Evolutionary conservation across 805 yeast species (phyloP).

Genomic region (Zygosaccharomyces kombuchaensis): DNA sequence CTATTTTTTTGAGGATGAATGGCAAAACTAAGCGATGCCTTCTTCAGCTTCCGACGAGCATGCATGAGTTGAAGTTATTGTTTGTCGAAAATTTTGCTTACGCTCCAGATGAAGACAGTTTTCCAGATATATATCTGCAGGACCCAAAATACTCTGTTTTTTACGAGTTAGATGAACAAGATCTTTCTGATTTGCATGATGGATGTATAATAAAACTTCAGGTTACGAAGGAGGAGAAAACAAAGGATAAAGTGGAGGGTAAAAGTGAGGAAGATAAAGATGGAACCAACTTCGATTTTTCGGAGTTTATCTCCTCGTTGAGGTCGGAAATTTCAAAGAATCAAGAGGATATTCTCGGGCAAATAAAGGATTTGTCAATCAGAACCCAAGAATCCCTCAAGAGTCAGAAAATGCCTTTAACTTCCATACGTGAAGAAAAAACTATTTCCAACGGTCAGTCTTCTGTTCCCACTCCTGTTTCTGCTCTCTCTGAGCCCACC

Average conservation of each 20-base stretch:
- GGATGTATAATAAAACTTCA: slow-evolving; percentile 47
- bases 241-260: neutral
- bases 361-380: slow-evolving; percentile 9
- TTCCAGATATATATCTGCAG: slow-evolving; percentile 74
- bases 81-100: slow-evolving; percentile 87
- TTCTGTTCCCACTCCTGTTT: neutral
- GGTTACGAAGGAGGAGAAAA: neutral
- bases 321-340: slow-evolving; percentile 16
- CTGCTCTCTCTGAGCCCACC: neutral
- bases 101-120: slow-evolving; percentile 63
- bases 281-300: slow-evolving; percentile 3
- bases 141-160: slow-evolving; percentile 56
- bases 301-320: slow-evolving; percentile 11
- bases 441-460: neutral
- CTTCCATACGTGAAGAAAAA: neutral
- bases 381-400: neutral
- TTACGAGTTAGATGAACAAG: slow-evolving; percentile 75
- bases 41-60: slow-evolving; percentile 31
- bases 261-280: neutral
- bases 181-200: slow-evolving; percentile 51
- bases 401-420: neutral
- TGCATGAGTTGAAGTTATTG: slow-evolving; percentile 52
- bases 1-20: slow-evolving; percentile 47
- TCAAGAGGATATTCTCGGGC: slow-evolving; percentile 13
- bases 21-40: slow-evolving; percentile 52